Base-by-base conservation (phyloP, 2,329 filamentous ascomycete genomes). In the Chaetomium strumarium region DNA sequence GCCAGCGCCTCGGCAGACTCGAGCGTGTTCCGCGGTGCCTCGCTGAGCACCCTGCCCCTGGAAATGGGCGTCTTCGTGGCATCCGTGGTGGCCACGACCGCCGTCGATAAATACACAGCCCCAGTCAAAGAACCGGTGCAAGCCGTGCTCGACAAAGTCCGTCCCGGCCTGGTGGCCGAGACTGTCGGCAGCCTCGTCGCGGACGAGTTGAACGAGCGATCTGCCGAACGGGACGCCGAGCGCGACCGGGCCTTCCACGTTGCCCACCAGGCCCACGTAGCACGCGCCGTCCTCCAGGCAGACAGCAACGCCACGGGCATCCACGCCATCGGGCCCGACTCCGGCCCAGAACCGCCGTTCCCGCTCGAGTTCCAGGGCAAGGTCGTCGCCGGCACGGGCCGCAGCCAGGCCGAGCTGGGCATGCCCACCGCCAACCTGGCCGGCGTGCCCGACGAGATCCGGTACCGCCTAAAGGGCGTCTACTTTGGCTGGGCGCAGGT, bases 401-500 rank as follows among this genome's bases (percentile, higher is more conserved):
- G 66, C 36, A 70, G 71, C 13, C 62, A 61, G 3, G 57, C 61
- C 11, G 66, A 74, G 36, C 66, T 76, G 6, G 75, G 74, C 0
- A 68, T 76, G 2, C 78, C 80, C 0, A 81, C 77, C 0, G 76
- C 81, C 0, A 81, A 77, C 53, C 65, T 87, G 2, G 60, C 61
- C 0, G 74, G 72, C 10, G 70, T 85, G 0, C 70, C 79, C 0
- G 75, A 77, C 24, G 72, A 78, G 33, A 64, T 85, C 38, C 69
- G 73, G 19, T 67, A 78, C 56, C 74, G 77, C 3, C 71, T 87
- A 46, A 68, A 71, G 12, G 85, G 84, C 0, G 74, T 84, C 7
- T 88, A 84, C 60, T 81, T 84, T 37, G 83, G 81, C 3, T 88
- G 84, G 84, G 78, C 76, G 0, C 67, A 75, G 1, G 60, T 81